Evolutionary conservation across 1,139 yeast species (phyloP).

Genomic region (Scheffersomyces titani): DNA sequence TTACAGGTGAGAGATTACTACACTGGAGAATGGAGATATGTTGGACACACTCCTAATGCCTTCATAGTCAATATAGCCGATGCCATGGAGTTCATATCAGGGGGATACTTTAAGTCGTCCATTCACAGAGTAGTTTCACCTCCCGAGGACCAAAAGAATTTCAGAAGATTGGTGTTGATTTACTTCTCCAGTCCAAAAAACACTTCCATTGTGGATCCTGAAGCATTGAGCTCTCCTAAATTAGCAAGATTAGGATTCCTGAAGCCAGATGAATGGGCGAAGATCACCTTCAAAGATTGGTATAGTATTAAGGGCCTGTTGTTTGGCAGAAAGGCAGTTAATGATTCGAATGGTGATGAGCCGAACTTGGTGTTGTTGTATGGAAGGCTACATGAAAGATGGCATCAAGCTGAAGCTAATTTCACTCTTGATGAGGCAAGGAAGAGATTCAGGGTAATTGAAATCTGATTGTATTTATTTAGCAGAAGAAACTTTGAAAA

Average conservation of each 20-base stretch:
- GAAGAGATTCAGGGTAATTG: constrained; percentile 16
- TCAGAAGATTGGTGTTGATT: constrained; percentile 21
- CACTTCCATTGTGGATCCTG: constrained; percentile 10
- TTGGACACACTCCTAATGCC: constrained; percentile 20
- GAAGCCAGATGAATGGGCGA: constrained; percentile 11
- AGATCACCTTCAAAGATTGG: constrained; percentile 10
- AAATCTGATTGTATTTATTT: constrained; percentile 2
- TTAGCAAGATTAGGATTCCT: constrained; percentile 7
- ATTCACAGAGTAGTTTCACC: constrained; percentile 27
- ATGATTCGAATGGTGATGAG: constrained; percentile 11
- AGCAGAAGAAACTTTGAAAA: neutral
- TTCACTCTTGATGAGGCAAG: constrained; percentile 17
- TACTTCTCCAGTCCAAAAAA: constrained; percentile 20
- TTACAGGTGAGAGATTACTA: constrained; percentile 23
- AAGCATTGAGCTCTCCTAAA: constrained; percentile 10
- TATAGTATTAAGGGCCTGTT: constrained; percentile 10
- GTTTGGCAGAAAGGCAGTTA: constrained; percentile 11
- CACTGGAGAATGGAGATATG: constrained; percentile 24
- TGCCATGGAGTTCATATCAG: constrained; percentile 27
- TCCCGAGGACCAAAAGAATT: constrained; percentile 22
- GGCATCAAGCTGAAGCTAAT: constrained; percentile 16
- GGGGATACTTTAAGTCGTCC: constrained; percentile 25
- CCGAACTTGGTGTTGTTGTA: constrained; percentile 12
- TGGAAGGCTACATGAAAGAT: constrained; percentile 13
- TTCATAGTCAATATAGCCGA: constrained; percentile 27